Conservation (phyloP, 805 yeast genomes). For the Candida yuanshanica region DNA sequence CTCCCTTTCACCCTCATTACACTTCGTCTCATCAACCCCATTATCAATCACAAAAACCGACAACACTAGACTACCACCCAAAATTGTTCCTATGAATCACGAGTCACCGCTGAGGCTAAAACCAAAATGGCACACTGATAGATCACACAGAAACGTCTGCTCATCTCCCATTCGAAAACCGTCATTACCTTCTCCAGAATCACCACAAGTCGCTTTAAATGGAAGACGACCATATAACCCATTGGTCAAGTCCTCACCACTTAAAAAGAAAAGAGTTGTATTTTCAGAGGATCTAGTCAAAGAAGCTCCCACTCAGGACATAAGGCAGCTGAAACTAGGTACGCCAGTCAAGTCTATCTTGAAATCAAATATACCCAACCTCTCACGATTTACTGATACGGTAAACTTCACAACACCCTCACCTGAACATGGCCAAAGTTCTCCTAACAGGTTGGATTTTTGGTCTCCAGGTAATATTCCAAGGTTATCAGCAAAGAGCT, state of each 20-base stretch:
- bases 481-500: slow-evolving; percentile 4
- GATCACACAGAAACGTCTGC: neutral
- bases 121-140: neutral
- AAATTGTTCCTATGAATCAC: neutral
- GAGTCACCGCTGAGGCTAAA: neutral
- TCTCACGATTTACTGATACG: slow-evolving; percentile 8
- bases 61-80: neutral
- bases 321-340: neutral
- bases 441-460: slow-evolving; percentile 11
- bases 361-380: slow-evolving; percentile 5
- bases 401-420: slow-evolving; percentile 7
- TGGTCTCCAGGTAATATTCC: slow-evolving; percentile 25
- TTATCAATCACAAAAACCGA: neutral
- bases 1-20: neutral
- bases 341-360: slow-evolving; percentile 22
- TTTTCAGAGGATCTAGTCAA: slow-evolving; percentile 13
- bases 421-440: neutral
- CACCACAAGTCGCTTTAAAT: neutral
- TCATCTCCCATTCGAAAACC: neutral
- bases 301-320: neutral
- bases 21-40: neutral
- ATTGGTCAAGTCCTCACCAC: slow-evolving; percentile 19
- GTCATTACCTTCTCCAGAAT: slow-evolving; percentile 1
- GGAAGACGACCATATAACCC: neutral
- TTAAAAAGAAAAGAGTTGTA: slow-evolving; percentile 15